Percentiles rank a stretch among this genome's conserved stretches.
phyloP scores from a whole-genome alignment of 1,139 yeast species.

The Lodderomyces beijingensis region DNA sequence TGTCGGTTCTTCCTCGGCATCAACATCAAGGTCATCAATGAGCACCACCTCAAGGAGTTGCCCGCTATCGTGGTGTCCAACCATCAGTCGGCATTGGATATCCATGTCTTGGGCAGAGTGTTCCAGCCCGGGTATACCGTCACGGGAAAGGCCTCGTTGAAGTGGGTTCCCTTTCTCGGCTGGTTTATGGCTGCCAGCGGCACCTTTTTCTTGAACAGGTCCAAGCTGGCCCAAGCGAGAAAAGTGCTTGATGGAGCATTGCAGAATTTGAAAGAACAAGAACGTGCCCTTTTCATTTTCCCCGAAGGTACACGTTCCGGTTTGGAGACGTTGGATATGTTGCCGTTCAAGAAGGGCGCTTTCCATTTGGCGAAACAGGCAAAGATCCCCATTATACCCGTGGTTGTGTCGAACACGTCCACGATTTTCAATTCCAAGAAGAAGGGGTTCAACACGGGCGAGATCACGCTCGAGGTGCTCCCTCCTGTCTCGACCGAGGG shows the following conservation, averaged over 20 bases:
- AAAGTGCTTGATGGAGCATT: constrained; percentile 70
- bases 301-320: constrained; percentile 97
- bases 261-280: constrained; percentile 49
- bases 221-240: constrained; percentile 72
- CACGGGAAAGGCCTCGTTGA: constrained; percentile 82
- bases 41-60: constrained; percentile 42
- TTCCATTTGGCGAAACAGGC: constrained; percentile 96
- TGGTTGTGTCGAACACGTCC: constrained; percentile 82
- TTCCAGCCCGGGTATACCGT: constrained; percentile 91
- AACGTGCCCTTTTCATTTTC: constrained; percentile 77
- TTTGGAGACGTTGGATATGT: constrained; percentile 57
- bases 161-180: constrained; percentile 88
- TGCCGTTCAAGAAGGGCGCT: constrained; percentile 95
- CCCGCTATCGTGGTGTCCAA: constrained; percentile 87
- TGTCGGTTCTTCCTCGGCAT: constrained; percentile 64
- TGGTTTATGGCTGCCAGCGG: constrained; percentile 94
- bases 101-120: constrained; percentile 69
- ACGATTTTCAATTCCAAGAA: constrained; percentile 59
- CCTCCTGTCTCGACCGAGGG: constrained; percentile 62
- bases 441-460: constrained; percentile 57
- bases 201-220: constrained; percentile 84
- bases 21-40: constrained; percentile 62
- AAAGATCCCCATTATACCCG: constrained; percentile 81
- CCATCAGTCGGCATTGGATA: constrained; percentile 89
- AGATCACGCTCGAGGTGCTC: constrained; percentile 59